Conservation (phyloP, 768 basidiomycete species). For the Boletus reticulatus region DNA sequence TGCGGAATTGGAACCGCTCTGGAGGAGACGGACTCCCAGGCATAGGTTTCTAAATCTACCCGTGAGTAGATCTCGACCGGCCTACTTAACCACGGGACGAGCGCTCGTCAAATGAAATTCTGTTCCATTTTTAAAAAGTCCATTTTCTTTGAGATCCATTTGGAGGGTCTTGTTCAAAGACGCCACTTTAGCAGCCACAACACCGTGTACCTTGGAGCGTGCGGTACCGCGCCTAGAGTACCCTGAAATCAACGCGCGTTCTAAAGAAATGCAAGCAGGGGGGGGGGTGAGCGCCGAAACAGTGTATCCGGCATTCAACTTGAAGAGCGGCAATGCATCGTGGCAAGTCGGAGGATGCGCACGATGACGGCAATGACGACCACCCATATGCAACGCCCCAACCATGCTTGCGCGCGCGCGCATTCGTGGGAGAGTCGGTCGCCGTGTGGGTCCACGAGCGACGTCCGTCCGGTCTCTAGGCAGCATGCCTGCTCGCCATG, state of each 20-base stretch:
- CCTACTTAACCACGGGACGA: conserved; percentile 2
- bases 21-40: conserved; percentile 21
- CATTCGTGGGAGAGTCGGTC: conserved; percentile 6
- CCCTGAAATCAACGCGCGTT: background rate
- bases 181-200: too few species aligned
- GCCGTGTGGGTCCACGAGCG: background rate
- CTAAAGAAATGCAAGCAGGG: too few species aligned
- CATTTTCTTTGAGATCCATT: background rate
- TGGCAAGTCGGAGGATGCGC: background rate
- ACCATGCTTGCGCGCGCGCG: background rate
- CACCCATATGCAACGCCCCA: background rate
- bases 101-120: conserved; percentile 12
- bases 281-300: background rate
- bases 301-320: background rate
- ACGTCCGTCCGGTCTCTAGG: too few species aligned
- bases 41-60: conserved; percentile 6
- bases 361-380: too few species aligned
- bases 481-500: too few species aligned
- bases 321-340: background rate
- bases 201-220: background rate
- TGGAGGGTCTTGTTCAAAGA: background rate
- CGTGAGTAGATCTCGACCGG: conserved; percentile 19
- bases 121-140: conserved; percentile 15
- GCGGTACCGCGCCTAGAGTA: conserved; percentile 18
- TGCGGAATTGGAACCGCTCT: conserved; percentile 9